Conservation (phyloP, 75 land plant genomes). For the Cupressus sempervirens region DNA sequence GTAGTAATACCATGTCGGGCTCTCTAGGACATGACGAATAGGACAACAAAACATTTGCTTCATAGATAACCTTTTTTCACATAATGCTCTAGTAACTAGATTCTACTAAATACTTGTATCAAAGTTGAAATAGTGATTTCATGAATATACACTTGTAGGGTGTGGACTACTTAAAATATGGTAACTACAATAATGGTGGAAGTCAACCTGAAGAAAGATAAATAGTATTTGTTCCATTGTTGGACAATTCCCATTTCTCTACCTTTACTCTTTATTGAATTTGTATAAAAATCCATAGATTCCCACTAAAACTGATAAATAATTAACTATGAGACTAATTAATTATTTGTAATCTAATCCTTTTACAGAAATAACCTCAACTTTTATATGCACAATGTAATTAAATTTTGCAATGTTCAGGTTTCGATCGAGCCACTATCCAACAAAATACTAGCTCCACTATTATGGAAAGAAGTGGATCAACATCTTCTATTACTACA, state of each 20-base stretch:
- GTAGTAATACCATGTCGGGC: slow-evolving; percentile 44
- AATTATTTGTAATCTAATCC: not conserved
- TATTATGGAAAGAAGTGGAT: slow-evolving; percentile 65
- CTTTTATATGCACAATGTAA: not conserved
- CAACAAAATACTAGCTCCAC: slow-evolving; percentile 31
- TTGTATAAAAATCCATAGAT: slow-evolving; percentile 11
- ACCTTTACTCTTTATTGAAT: not conserved
- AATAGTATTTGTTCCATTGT: not conserved
- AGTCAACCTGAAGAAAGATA: slow-evolving; percentile 27
- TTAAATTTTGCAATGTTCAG: slow-evolving; percentile 17
- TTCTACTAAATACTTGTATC: not conserved
- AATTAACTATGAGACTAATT: not conserved
- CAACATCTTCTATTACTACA: slow-evolving; percentile 39
- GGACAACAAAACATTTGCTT: slow-evolving; percentile 58
- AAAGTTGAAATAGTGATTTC: not conserved
- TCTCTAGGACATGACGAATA: slow-evolving; percentile 51
- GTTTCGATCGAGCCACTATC: slow-evolving; percentile 85
- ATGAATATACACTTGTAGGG: slow-evolving; percentile 18
- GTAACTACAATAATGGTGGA: slow-evolving; percentile 30
- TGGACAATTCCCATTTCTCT: not conserved
- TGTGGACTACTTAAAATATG: slow-evolving; percentile 46
- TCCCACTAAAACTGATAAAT: slow-evolving; percentile 31
- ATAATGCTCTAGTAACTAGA: not conserved
- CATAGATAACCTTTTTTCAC: slow-evolving; percentile 35
- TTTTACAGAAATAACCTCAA: not conserved